phyloP scores from a whole-genome alignment of 1,284 basidiomycete genomes.

The Cerrena zonata region DNA sequence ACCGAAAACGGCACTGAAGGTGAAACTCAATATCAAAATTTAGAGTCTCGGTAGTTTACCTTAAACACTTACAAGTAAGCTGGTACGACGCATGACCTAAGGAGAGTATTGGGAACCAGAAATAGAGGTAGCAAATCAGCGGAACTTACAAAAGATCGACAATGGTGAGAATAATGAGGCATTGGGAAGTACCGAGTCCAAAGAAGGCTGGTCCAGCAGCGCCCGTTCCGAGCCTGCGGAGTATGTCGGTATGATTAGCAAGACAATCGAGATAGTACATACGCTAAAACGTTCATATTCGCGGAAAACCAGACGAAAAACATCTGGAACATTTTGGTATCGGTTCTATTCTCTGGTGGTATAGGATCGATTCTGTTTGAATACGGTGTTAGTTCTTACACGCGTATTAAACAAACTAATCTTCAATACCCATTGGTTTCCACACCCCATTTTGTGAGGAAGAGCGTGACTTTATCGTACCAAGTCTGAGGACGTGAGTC shows the following conservation, averaged over 20 bases:
- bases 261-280: conserved; percentile 16
- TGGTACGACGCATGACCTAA: conserved; percentile 28
- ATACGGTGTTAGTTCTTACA: background rate
- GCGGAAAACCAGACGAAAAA: conserved; percentile 41
- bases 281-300: conserved; percentile 56
- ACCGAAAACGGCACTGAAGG: conserved; percentile 49
- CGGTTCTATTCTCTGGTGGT: conserved; percentile 26
- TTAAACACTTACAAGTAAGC: conserved; percentile 49
- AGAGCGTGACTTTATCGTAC: background rate
- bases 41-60: background rate
- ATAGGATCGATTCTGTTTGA: conserved; percentile 30
- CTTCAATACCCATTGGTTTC: conserved; percentile 3
- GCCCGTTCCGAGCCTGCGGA: conserved; percentile 47
- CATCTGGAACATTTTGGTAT: conserved; percentile 33
- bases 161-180: conserved; percentile 44
- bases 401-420: background rate
- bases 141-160: conserved; percentile 49
- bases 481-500: background rate
- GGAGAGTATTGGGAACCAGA: too few species aligned
- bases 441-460: conserved; percentile 6
- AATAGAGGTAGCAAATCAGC: too few species aligned
- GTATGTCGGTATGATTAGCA: background rate
- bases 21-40: too few species aligned
- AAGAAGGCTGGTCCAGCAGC: conserved; percentile 58
- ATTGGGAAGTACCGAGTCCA: conserved; percentile 46